Percentiles rank a stretch among this genome's conserved stretches.
Evolutionary conservation across 768 basidiomycete genomes (phyloP).

Genomic region (Tulasnella sp.): DNA sequence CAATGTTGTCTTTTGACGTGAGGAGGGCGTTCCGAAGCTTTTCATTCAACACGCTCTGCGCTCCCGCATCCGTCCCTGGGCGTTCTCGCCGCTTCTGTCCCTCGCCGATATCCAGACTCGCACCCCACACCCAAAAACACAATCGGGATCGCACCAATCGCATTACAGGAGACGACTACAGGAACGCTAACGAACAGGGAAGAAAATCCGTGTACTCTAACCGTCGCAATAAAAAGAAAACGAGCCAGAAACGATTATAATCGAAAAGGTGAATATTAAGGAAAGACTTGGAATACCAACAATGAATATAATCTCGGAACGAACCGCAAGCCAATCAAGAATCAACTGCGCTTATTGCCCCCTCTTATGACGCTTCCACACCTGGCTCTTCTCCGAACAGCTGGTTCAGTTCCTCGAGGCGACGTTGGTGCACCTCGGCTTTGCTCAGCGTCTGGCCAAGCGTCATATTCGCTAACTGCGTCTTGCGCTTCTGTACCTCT

Average conservation of each 20-base stretch:
- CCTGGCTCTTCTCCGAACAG: slow-evolving; percentile 35
- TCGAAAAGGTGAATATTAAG: background rate
- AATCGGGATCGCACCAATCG: background rate
- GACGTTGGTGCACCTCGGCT: slow-evolving; percentile 72
- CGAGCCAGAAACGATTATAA: background rate
- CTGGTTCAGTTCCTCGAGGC: slow-evolving; percentile 77
- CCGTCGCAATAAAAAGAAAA: background rate
- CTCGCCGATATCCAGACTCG: background rate
- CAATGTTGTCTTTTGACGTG: background rate
- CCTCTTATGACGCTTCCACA: background rate
- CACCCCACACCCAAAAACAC: background rate
- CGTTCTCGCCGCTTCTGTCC: background rate
- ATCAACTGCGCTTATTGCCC: background rate
- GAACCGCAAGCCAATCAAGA: slow-evolving; percentile 2
- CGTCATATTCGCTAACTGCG: slow-evolving; percentile 87
- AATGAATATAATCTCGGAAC: background rate
- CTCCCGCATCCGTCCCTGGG: background rate
- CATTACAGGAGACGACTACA: background rate
- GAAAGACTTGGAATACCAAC: background rate
- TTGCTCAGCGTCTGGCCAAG: slow-evolving; percentile 80
- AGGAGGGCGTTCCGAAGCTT: background rate
- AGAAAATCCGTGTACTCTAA: background rate
- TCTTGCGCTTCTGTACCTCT: slow-evolving; percentile 92
- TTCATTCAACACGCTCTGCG: background rate
- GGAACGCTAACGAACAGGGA: background rate